Percentiles rank a stretch among this genome's conserved stretches.
These are phyloP conservation scores for Cladobotryum mycophilum DNA, from an alignment of 2,329 filamentous ascomycete species.

Conservation along the genomic window DNA sequence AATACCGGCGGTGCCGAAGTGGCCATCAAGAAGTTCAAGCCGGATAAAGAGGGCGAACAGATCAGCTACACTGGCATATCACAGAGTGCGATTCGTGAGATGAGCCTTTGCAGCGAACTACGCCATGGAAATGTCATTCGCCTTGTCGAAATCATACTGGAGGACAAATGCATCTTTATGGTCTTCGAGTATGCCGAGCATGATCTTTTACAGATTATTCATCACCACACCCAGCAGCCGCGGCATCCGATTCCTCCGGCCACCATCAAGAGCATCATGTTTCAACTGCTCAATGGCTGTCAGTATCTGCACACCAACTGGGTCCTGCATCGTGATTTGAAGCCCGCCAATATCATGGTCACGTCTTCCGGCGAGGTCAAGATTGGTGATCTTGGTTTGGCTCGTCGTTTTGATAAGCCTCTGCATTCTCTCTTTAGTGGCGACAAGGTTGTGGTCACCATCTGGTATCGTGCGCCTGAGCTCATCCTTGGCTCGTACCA, in stretches of 20 bases:
- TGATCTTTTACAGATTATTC: conserved; percentile 94
- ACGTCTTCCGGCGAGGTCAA: conserved; percentile 85
- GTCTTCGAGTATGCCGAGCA: conserved; percentile 99
- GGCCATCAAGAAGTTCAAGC: conserved; percentile 99
- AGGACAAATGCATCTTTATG: conserved; percentile 99
- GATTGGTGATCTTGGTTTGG: conserved; percentile 89
- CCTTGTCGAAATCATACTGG: conserved; percentile 89
- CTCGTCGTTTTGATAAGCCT: conserved; percentile 89
- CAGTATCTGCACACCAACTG: conserved; percentile 94
- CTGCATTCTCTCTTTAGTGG: conserved; percentile 85
- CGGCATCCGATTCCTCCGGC: conserved; percentile 81
- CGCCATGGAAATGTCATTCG: conserved; percentile 84
- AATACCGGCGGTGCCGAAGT: conserved; percentile 66
- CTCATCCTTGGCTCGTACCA: conserved; percentile 87
- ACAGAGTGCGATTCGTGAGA: conserved; percentile 93
- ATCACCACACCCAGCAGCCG: conserved; percentile 88
- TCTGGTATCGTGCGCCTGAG: conserved; percentile 97
- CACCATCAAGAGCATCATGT: conserved; percentile 90
- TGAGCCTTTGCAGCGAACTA: conserved; percentile 92
- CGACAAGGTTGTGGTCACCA: conserved; percentile 97
- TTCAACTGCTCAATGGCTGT: conserved; percentile 89
- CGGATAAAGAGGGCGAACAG: conserved; percentile 94
- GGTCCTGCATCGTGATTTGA: conserved; percentile 94
- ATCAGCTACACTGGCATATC: conserved; percentile 96
- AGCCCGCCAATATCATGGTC: conserved; percentile 98